phyloP scores from a whole-genome alignment of 805 yeast genomes.

The Huiozyma naganishii region DNA sequence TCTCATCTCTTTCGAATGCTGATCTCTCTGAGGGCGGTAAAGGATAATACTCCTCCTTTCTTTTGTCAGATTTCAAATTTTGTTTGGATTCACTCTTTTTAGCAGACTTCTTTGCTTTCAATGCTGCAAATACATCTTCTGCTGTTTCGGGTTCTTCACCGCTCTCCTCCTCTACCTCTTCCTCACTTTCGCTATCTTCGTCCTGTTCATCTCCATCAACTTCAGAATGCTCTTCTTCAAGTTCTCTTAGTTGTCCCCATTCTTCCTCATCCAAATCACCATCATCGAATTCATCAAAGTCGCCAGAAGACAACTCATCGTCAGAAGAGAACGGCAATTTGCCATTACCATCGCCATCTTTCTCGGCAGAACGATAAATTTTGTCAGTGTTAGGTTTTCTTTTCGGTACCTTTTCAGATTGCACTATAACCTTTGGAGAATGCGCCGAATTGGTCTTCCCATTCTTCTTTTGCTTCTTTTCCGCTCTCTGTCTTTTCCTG shows the following conservation, averaged over 20 bases:
- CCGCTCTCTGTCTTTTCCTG: constrained; percentile 31
- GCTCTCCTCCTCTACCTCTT: constrained; percentile 6
- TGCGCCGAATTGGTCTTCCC: neutral
- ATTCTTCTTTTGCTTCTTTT: constrained; percentile 23
- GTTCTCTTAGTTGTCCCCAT: constrained; percentile 20
- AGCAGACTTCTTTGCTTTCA: constrained; percentile 22
- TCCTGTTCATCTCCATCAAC: constrained; percentile 33
- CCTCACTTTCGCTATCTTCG: constrained; percentile 27
- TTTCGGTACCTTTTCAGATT: no score
- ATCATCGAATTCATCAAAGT: constrained; percentile 35
- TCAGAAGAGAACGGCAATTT: constrained; percentile 31
- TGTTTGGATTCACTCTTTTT: constrained; percentile 9
- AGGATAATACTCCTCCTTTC: constrained; percentile 13
- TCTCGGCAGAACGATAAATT: neutral
- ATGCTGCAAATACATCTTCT: constrained; percentile 29
- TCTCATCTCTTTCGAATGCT: constrained; percentile 50
- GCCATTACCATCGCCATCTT: constrained; percentile 14
- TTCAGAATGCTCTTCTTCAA: constrained; percentile 26
- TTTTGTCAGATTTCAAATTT: constrained; percentile 4
- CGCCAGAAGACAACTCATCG: constrained; percentile 34
- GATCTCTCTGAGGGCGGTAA: constrained; percentile 38
- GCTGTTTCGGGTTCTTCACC: constrained; percentile 19
- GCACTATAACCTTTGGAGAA: no score
- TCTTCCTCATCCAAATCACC: constrained; percentile 30
- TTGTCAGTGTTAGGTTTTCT: neutral